These are phyloP conservation scores for Leccinum variicolor DNA, from an alignment of 768 basidiomycete genomes.

Conservation along the genomic window DNA sequence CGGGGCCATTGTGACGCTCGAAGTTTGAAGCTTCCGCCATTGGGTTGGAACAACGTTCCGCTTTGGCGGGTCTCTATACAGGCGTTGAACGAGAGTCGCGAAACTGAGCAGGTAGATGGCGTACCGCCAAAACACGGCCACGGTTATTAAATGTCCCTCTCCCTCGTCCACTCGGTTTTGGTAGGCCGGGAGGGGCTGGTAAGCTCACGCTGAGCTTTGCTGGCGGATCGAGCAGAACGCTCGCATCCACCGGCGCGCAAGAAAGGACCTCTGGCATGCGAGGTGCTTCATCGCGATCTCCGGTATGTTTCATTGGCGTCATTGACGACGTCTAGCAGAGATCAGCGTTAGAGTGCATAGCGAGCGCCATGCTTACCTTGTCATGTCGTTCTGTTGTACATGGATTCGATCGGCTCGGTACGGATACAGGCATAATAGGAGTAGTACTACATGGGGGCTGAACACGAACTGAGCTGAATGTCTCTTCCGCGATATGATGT, in stretches of 20 bases:
- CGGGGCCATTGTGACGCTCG: conserved; percentile 7
- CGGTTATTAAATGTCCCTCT: not conserved
- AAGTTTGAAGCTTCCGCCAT: not conserved
- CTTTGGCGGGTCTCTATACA: conserved; percentile 2
- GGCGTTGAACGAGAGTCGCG: not conserved
- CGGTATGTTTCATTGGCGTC: not conserved
- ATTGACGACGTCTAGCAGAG: conserved; percentile 1
- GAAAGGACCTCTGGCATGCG: not conserved
- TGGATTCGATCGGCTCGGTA: not conserved
- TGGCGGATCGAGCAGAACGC: not conserved
- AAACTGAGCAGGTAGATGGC: not conserved
- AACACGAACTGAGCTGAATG: not conserved
- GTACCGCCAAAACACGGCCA: not conserved
- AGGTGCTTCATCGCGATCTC: not conserved
- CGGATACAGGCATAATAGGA: not conserved
- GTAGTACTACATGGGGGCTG: not conserved
- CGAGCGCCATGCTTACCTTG: not conserved
- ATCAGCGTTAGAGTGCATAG: not conserved
- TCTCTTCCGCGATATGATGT: not conserved
- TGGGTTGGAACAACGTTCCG: not conserved
- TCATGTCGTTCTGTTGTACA: not conserved
- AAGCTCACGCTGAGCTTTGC: not conserved
- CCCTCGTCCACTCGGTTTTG: not conserved
- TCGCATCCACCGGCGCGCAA: not conserved
- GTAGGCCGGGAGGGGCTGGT: conserved; percentile 10